Evolutionary conservation across 2,329 filamentous ascomycete species (phyloP).

Genomic region (Cercospora berteroae): DNA sequence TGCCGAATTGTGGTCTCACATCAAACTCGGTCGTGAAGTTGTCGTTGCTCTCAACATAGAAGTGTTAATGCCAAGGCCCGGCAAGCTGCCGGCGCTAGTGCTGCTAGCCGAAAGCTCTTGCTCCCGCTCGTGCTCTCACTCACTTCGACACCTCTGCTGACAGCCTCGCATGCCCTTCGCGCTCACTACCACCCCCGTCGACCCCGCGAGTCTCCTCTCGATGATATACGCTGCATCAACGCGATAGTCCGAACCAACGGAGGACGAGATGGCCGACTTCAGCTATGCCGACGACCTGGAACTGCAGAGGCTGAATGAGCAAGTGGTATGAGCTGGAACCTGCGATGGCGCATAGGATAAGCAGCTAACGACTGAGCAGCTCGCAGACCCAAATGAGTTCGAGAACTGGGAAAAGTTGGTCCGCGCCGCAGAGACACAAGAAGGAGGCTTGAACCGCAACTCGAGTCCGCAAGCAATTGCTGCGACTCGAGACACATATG

Average conservation of each 20-base stretch:
- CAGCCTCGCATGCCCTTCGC: background rate
- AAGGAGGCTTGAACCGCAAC: constrained; percentile 93
- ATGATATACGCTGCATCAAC: background rate
- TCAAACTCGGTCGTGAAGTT: background rate
- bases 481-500: constrained; percentile 81
- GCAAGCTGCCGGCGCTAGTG: constrained; percentile 2
- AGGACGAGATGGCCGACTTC: constrained; percentile 34
- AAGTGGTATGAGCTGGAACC: constrained; percentile 28
- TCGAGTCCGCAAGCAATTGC: constrained; percentile 92
- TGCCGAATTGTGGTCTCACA: background rate
- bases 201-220: background rate
- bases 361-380: constrained; percentile 40
- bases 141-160: background rate
- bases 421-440: constrained; percentile 75
- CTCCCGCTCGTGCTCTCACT: background rate
- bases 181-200: background rate
- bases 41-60: background rate
- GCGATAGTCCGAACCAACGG: constrained; percentile 1
- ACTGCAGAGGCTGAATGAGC: constrained; percentile 34
- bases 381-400: constrained; percentile 80
- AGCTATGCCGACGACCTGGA: constrained; percentile 34
- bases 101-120: constrained; percentile 4
- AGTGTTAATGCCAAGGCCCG: background rate
- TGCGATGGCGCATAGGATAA: background rate
- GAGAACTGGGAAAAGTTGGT: constrained; percentile 94